phyloP scores from a whole-genome alignment of 176 grass and related monocot species.

The Avena atlantica region DNA sequence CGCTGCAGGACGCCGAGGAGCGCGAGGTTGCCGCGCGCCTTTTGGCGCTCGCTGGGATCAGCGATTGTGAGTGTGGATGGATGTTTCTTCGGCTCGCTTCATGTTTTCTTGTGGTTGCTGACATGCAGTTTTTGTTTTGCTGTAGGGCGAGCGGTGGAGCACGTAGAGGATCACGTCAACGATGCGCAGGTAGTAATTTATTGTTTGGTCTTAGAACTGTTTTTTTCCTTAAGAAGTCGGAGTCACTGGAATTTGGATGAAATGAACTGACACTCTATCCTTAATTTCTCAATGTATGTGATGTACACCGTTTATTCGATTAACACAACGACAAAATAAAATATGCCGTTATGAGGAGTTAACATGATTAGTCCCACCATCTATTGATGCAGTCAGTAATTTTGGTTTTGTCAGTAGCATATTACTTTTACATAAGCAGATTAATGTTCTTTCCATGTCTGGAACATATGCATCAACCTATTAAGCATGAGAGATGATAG shows the following conservation, averaged over 20 bases:
- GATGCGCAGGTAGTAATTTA: slow-evolving; percentile 64
- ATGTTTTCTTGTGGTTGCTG: background rate
- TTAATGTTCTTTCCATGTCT: background rate
- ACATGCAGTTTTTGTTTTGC: slow-evolving; percentile 32
- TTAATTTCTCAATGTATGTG: background rate
- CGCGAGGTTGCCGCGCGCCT: slow-evolving; percentile 78
- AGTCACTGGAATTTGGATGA: background rate
- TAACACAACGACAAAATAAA: background rate
- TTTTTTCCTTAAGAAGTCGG: background rate
- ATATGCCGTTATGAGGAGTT: slow-evolving; percentile 3
- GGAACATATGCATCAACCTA: background rate
- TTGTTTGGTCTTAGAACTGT: background rate
- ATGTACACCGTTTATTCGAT: background rate
- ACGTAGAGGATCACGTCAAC: slow-evolving; percentile 69
- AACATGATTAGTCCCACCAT: background rate
- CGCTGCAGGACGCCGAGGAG: slow-evolving; percentile 91
- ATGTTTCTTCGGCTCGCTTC: background rate
- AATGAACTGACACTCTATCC: background rate
- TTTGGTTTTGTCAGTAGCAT: slow-evolving; percentile 2
- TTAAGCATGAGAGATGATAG: background rate
- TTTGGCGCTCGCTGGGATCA: slow-evolving; percentile 83
- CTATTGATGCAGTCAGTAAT: background rate
- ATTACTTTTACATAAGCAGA: background rate
- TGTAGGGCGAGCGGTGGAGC: slow-evolving; percentile 78
- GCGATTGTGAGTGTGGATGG: slow-evolving; percentile 66